These are phyloP conservation scores for Scheffersomyces lignosus DNA, from an alignment of 805 yeast genomes.

Conservation along the genomic window DNA sequence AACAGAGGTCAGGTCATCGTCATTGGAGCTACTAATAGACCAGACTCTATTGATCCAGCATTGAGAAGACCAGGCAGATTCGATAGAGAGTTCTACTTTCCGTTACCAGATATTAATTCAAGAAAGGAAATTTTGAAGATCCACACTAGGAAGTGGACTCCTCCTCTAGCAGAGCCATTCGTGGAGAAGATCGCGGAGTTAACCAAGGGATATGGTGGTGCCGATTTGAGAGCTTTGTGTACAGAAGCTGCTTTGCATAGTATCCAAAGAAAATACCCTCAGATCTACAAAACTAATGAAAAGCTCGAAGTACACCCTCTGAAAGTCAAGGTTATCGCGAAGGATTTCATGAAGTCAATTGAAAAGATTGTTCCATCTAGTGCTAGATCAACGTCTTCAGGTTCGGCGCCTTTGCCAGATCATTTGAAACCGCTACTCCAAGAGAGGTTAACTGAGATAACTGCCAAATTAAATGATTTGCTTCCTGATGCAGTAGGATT, in stretches of 20 bases:
- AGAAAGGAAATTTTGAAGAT: constrained; percentile 77
- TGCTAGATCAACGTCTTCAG: constrained; percentile 74
- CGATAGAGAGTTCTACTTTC: constrained; percentile 95
- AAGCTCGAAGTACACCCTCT: constrained; percentile 74
- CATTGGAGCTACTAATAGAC: constrained; percentile 97
- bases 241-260: constrained; percentile 94
- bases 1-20: constrained; percentile 97
- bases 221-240: constrained; percentile 90
- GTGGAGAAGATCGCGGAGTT: constrained; percentile 66
- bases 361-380: constrained; percentile 91
- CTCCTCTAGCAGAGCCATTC: constrained; percentile 61
- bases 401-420: constrained; percentile 78
- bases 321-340: constrained; percentile 68
- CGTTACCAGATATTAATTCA: constrained; percentile 81
- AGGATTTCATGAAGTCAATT: constrained; percentile 83
- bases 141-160: constrained; percentile 88
- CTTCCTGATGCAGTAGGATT: constrained; percentile 52
- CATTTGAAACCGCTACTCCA: constrained; percentile 63
- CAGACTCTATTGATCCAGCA: constrained; percentile 98
- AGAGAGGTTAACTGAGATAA: constrained; percentile 48
- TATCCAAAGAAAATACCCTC: constrained; percentile 91
- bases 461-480: constrained; percentile 49
- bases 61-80: constrained; percentile 95
- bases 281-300: constrained; percentile 75
- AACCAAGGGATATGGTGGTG: constrained; percentile 98